These are phyloP conservation scores for Alternaria brassicicola DNA, from an alignment of 2,329 filamentous ascomycete genomes.

Conservation along the genomic window DNA sequence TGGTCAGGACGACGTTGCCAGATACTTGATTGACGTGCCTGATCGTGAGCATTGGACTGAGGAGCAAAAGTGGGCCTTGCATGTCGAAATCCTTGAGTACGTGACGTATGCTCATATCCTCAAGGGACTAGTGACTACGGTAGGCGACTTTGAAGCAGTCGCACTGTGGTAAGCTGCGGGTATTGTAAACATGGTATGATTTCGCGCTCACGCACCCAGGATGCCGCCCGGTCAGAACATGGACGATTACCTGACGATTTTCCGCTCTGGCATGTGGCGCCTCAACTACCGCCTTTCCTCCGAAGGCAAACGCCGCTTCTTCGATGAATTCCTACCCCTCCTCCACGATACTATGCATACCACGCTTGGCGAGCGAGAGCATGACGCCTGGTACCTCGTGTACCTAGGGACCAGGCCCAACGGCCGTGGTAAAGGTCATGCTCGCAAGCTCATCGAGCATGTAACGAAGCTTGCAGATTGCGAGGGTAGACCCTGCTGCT, in stretches of 20 bases:
- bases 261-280: conserved; percentile 79
- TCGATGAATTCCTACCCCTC: conserved; percentile 75
- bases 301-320: conserved; percentile 77
- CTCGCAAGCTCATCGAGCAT: conserved; percentile 71
- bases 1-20: conserved; percentile 72
- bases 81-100: conserved; percentile 78
- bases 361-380: conserved; percentile 70
- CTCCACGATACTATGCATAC: conserved; percentile 74
- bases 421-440: conserved; percentile 75
- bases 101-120: conserved; percentile 76
- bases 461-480: conserved; percentile 70
- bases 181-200: neutral
- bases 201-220: conserved; percentile 55
- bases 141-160: conserved; percentile 79
- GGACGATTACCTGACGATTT: conserved; percentile 73
- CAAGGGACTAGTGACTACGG: conserved; percentile 74
- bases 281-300: conserved; percentile 74
- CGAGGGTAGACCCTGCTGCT: conserved; percentile 72
- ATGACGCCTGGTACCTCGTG: conserved; percentile 78
- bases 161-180: conserved; percentile 73
- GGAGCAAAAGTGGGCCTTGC: conserved; percentile 75
- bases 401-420: conserved; percentile 78
- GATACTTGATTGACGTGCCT: conserved; percentile 75
- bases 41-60: conserved; percentile 68
- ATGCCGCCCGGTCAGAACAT: conserved; percentile 76